Evolutionary conservation across 768 basidiomycete species (phyloP), one percentile per base, ranked within the genome.

Genomic region (Lactarius evosmus): DNA sequence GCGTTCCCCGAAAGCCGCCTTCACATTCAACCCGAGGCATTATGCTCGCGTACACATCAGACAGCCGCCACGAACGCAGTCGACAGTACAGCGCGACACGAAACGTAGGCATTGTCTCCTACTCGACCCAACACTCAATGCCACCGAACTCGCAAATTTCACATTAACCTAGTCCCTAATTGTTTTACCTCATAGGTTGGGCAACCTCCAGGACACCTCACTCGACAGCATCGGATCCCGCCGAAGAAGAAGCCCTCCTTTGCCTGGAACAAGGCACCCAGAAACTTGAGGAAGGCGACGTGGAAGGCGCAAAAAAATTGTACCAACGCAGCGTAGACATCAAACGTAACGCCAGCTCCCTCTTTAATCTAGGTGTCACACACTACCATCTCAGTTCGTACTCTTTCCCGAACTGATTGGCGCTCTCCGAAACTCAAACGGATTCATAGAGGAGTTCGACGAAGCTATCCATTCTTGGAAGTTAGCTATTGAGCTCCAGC

Each of bases 321-420:
- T 94, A 93, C 75, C 78, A 82, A 73, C 84, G 91, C 68, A 92
- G 91, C 70, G 83, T 86, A 32, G 86, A 92, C 70, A 90, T 94
- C 61, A 87, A 88, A 72, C 83, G 85, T 63, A 89, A 82, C 60
- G 88, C 91, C 11, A 90, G 88, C 73, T 86, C 89, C 14, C 80
- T 94, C 41, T 94, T 93, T 76, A 94, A 94, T 72, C 81, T 93
- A 16, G 92, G 93, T 49, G 93, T 94, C 33, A 92, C 93, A 4
- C 87, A 91, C 71, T 94, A 93, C 73, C 92, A 94, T 74, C 82
- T 93, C 54, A 93, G 91, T 93, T 72, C 62, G 86, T 80, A 58
- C 27, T 63, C 53, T 17, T 65, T 41, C 66, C 40, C 62, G 50
- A 53, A 50, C 17, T 19, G 55, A 57, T 25, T 32, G 54, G 32